Base-by-base conservation (phyloP, 2,329 filamentous ascomycete species). In the Claviceps capensis region DNA sequence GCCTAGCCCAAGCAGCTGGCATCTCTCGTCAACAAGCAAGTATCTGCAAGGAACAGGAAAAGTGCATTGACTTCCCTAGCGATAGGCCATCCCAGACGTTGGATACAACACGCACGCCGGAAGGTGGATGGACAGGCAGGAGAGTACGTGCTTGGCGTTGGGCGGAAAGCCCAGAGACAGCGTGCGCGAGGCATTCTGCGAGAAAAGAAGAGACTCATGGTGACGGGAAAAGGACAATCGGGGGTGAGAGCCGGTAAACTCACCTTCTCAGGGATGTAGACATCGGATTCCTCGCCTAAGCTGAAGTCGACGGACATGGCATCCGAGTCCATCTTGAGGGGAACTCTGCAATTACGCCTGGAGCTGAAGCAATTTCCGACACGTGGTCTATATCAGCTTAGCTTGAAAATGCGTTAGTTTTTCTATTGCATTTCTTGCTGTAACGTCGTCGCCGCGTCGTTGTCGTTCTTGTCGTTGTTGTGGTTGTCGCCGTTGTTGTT, bases 261-360 rank as follows among this genome's bases (percentile, higher is more conserved):
- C 56, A 71, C 69, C 48, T 60, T 60, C 55, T 69, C 60, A n/a
- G 69, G 69, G 49, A 64, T 65, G 53, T 61, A 72, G 57, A 60
- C 69, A 52, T 72, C 70, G 22, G 70, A 72, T 53, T 72, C 69
- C 38, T 70, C 67, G 48, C 60, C 68, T 30, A 66, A 51, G 53
- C 65, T 69, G 57, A 68, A 69, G 46, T 59, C 60, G 54, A 63
- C 81, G 52, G 80, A 77, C 67, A 81, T 75, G 44, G 68, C 68
- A 55, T 80, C 76, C 55, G 74, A 78, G 59, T 76, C 74, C 78
- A 81, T 81, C 48, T 61, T 69, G 67, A 57, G 17, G 14, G 2
- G 5, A 56, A 49, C 9, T 34, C 9, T 7, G 50, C 14, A 36
- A 17, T n/a, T 38, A 42, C 49, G 34, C 37, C 23, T 47, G 44